These are phyloP conservation scores for Neurospora sp. DNA, from an alignment of 495 filamentous ascomycete genomes.

Conservation along the genomic window DNA sequence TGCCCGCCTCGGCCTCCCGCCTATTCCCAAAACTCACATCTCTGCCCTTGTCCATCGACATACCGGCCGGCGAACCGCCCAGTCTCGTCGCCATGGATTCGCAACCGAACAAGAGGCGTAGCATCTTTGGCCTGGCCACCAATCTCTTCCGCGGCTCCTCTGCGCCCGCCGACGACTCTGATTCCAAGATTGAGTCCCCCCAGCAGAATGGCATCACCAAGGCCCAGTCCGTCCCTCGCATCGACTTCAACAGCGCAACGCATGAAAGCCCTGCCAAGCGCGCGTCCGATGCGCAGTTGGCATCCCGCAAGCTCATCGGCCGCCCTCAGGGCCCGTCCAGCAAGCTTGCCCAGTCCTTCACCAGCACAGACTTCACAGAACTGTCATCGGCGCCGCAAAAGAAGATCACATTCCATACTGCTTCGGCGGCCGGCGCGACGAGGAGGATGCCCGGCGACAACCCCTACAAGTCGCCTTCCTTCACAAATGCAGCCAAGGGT, in stretches of 20 bases:
- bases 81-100: constrained; percentile 19
- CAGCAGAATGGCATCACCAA: constrained; percentile 3
- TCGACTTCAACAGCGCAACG: constrained; percentile 16
- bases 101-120: constrained; percentile 16
- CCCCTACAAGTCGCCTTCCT: constrained; percentile 16
- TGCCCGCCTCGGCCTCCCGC: background rate
- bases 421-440: constrained; percentile 1
- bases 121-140: constrained; percentile 19
- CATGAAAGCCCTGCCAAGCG: constrained; percentile 28
- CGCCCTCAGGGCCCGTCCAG: constrained; percentile 26
- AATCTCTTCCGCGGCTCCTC: constrained; percentile 17
- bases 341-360: constrained; percentile 23
- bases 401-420: background rate
- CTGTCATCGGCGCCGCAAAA: constrained; percentile 4
- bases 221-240: constrained; percentile 4
- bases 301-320: constrained; percentile 21
- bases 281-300: constrained; percentile 24
- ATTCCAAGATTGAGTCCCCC: constrained; percentile 1
- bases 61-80: background rate
- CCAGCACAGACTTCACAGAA: constrained; percentile 18
- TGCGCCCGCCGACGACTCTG: constrained; percentile 8
- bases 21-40: background rate
- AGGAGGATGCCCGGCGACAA: constrained; percentile 26
- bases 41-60: background rate
- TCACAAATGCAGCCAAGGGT: background rate